Evolutionary conservation across 164 flowering plant species (phyloP).

Genomic region (Euptelea pleiosperma): DNA sequence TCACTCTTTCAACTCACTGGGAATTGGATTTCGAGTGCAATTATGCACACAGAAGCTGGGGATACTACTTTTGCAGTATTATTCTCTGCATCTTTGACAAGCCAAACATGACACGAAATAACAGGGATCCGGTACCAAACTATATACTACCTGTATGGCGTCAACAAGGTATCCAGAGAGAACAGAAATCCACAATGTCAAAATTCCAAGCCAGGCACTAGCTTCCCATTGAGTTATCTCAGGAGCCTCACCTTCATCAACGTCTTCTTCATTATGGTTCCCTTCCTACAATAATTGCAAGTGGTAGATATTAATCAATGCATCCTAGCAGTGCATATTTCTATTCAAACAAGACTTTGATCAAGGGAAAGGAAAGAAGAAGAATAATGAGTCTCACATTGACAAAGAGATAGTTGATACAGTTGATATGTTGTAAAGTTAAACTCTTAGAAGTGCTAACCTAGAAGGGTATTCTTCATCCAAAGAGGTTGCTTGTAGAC

Average conservation of each 20-base stretch:
- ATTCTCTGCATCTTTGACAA: too few species aligned
- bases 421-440: too few species aligned
- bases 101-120: neutral
- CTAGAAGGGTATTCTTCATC: too few species aligned
- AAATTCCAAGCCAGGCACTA: constrained; percentile 52
- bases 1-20: too few species aligned
- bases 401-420: too few species aligned
- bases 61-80: too few species aligned
- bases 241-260: constrained; percentile 50
- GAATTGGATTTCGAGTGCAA: too few species aligned
- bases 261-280: constrained; percentile 26
- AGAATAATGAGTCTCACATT: too few species aligned
- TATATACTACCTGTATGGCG: constrained; percentile 52
- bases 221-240: constrained; percentile 64
- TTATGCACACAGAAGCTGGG: too few species aligned
- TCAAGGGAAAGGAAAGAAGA: too few species aligned
- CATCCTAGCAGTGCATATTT: neutral
- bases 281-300: constrained; percentile 28
- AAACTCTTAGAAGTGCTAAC: too few species aligned
- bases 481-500: too few species aligned
- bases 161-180: constrained; percentile 72
- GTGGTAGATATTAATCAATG: neutral
- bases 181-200: constrained; percentile 56
- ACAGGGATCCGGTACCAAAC: neutral
- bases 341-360: neutral